A percentile compares a stretch with the other conserved stretches of the same genome.
Conservation (phyloP, 2,329 filamentous ascomycete species). For the Atkinsonella hypoxylon region DNA sequence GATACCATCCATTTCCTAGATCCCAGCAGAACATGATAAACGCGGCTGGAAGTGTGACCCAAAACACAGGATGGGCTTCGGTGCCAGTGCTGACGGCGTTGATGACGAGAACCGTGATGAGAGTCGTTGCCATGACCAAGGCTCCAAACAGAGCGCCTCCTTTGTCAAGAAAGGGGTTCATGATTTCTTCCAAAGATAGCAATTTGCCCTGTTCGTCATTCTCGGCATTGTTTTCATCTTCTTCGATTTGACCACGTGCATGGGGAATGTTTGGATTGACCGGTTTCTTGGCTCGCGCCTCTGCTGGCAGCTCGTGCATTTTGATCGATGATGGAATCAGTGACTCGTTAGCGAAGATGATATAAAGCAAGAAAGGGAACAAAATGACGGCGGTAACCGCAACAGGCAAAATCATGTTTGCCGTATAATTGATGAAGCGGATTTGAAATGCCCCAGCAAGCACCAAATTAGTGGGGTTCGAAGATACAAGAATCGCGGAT, state of each 20-base stretch:
- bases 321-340: conserved; percentile 55
- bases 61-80: conserved; percentile 48
- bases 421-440: conserved; percentile 61
- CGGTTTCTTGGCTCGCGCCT: conserved; percentile 40
- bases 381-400: conserved; percentile 54
- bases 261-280: conserved; percentile 64
- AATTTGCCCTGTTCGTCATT: conserved; percentile 40
- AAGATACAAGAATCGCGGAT: conserved; percentile 65
- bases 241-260: conserved; percentile 41
- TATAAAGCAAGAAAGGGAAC: conserved; percentile 58
- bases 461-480: conserved; percentile 66
- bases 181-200: conserved; percentile 56
- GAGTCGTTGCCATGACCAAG: conserved; percentile 52
- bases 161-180: conserved; percentile 64
- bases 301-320: conserved; percentile 54
- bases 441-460: conserved; percentile 61
- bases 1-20: conserved; percentile 48
- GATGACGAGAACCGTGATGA: conserved; percentile 52
- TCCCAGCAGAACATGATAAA: conserved; percentile 60
- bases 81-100: conserved; percentile 46
- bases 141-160: conserved; percentile 52
- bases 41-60: conserved; percentile 57
- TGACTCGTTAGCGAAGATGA: conserved; percentile 51
- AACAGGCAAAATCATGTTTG: conserved; percentile 67
- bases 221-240: conserved; percentile 32